These are phyloP conservation scores for Rhizoctonia solani DNA, from an alignment of 1,284 basidiomycete genomes.

Conservation along the genomic window DNA sequence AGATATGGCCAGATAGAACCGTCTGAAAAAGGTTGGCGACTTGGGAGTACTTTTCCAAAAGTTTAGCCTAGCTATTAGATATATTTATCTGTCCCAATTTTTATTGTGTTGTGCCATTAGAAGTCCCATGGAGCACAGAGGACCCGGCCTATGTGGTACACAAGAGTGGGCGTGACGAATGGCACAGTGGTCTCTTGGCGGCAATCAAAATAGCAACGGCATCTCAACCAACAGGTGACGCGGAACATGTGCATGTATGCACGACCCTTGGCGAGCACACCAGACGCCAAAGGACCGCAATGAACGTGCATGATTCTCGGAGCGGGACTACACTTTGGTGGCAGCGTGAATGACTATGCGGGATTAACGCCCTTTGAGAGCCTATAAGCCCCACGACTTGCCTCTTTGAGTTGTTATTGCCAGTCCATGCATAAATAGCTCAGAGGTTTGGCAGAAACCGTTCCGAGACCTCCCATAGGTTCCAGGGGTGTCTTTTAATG, in stretches of 20 bases:
- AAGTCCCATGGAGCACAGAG: background rate
- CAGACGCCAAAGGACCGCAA: conserved; percentile 33
- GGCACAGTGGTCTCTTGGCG: conserved; percentile 24
- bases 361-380: conserved; percentile 18
- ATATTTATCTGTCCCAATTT: conserved; percentile 20
- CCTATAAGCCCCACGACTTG: conserved; percentile 3
- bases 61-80: background rate
- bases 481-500: background rate
- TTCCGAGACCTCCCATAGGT: background rate
- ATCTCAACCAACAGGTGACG: conserved; percentile 18
- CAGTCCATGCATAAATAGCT: conserved; percentile 5
- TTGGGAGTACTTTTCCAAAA: background rate
- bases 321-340: background rate
- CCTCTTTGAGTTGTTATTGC: conserved; percentile 6
- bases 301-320: conserved; percentile 1
- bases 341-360: background rate
- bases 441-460: background rate
- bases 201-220: conserved; percentile 11
- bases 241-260: conserved; percentile 17
- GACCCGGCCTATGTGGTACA: background rate
- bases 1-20: background rate
- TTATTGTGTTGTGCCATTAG: background rate
- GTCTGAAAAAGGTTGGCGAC: background rate
- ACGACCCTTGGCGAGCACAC: background rate
- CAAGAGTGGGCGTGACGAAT: conserved; percentile 5